phyloP scores from a whole-genome alignment of 1,284 basidiomycete species.

The Pterula multifida region DNA sequence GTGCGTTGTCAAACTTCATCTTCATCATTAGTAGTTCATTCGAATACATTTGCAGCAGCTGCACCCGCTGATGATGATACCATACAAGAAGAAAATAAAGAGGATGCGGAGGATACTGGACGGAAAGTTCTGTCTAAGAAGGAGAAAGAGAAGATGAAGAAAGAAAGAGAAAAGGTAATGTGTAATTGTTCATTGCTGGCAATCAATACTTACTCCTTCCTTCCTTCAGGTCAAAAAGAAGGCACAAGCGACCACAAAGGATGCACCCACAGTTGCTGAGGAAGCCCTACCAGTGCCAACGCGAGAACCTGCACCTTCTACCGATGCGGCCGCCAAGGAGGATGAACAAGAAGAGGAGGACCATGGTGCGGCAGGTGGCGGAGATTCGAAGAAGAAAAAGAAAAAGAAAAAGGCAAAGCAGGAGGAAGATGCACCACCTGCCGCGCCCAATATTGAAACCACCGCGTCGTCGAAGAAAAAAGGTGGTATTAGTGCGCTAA shows the following conservation, averaged over 20 bases:
- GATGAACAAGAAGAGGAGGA: conserved; percentile 35
- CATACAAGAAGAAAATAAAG: background rate
- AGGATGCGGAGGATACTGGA: conserved; percentile 24
- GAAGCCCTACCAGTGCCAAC: conserved; percentile 10
- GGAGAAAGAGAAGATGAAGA: conserved; percentile 90
- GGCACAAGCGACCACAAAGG: conserved; percentile 83
- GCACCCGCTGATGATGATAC: background rate
- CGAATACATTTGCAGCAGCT: conserved; percentile 9
- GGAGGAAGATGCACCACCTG: conserved; percentile 51
- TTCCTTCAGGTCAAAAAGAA: conserved; percentile 81
- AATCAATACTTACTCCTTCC: conserved; percentile 6
- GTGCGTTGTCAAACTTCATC: conserved; percentile 12
- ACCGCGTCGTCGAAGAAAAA: conserved; percentile 49
- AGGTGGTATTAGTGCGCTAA: conserved; percentile 59
- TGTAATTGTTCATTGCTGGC: conserved; percentile 7
- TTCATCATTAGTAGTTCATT: conserved; percentile 11
- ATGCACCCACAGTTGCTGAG: conserved; percentile 31
- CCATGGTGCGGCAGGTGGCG: conserved; percentile 44
- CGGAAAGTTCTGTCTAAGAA: conserved; percentile 73
- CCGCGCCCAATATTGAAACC: conserved; percentile 33
- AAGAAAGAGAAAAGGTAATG: conserved; percentile 81
- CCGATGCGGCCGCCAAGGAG: conserved; percentile 15
- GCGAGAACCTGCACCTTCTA: conserved; percentile 12
- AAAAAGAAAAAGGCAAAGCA: conserved; percentile 87
- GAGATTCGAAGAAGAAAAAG: conserved; percentile 58